Evolutionary conservation across 441 rosid species (phyloP).

Genomic region (Eutrema salsugineum): DNA sequence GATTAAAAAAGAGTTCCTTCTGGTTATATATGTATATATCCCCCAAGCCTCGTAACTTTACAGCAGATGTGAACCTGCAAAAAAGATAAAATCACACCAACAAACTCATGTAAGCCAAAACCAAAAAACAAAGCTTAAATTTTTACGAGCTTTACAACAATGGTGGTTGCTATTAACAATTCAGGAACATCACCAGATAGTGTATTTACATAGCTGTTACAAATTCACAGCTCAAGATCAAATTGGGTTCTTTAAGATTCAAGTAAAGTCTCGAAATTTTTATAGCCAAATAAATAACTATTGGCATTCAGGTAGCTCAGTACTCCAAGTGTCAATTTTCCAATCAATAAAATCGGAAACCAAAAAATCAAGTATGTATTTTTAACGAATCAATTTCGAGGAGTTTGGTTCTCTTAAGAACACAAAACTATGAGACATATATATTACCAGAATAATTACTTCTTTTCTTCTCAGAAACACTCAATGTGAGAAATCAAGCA

Average conservation of each 20-base stretch:
- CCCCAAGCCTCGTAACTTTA: constrained; percentile 3
- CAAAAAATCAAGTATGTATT: background rate
- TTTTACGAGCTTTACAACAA: constrained; percentile 1
- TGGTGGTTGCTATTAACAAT: background rate
- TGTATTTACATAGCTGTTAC: too few relatives aligned
- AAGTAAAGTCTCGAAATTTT: background rate
- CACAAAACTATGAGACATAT: background rate
- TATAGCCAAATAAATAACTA: background rate
- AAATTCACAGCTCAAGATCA: too few relatives aligned
- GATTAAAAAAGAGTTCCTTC: constrained; percentile 17
- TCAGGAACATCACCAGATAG: too few relatives aligned
- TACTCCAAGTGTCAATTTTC: background rate
- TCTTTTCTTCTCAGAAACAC: too few relatives aligned
- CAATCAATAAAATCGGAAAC: background rate
- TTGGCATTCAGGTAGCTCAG: background rate
- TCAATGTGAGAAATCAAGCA: background rate
- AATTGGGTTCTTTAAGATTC: background rate
- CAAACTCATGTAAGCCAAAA: background rate
- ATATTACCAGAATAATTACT: too few relatives aligned
- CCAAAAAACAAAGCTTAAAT: background rate
- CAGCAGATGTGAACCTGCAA: background rate
- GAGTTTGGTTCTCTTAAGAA: background rate
- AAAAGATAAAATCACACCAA: constrained; percentile 10
- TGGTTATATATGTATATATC: constrained; percentile 8
- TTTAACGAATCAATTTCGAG: background rate